Conservation (phyloP, 2,329 filamentous ascomycete species). For the Lasiodiplodia gonubiensis region DNA sequence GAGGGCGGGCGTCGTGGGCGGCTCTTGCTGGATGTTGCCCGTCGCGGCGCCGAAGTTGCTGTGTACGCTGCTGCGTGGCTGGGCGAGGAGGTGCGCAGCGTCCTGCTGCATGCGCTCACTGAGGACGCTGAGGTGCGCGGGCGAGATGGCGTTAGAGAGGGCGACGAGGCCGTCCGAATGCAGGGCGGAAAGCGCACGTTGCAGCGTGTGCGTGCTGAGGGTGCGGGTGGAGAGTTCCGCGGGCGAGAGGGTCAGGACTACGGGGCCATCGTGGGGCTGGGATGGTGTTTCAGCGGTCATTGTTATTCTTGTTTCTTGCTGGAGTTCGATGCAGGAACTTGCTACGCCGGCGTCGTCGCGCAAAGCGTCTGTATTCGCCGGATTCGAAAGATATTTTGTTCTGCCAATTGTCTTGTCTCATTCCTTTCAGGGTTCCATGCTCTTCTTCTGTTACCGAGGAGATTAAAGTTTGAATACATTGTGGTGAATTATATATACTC, state of each 20-base stretch:
- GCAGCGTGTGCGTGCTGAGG: constrained; percentile 9
- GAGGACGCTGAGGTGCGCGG: constrained; percentile 42
- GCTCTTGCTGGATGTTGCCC: constrained; percentile 51
- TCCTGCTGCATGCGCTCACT: constrained; percentile 38
- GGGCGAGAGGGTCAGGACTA: constrained; percentile 26
- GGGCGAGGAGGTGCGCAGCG: constrained; percentile 41
- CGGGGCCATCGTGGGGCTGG: neutral
- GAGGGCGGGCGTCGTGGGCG: constrained; percentile 42
- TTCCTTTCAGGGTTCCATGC: no score
- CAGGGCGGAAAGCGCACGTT: constrained; percentile 30
- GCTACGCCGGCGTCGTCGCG: no score
- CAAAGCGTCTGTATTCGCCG: no score
- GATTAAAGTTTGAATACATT: no score
- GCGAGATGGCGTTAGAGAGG: constrained; percentile 45
- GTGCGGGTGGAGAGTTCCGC: constrained; percentile 38
- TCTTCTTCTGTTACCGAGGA: no score
- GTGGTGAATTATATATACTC: neutral
- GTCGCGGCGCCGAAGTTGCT: constrained; percentile 43
- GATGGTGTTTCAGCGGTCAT: neutral
- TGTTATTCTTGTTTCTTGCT: no score
- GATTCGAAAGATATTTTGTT: no score
- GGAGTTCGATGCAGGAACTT: no score
- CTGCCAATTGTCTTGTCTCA: no score
- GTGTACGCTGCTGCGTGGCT: constrained; percentile 33
- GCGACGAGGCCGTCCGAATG: constrained; percentile 48